These are phyloP conservation scores for Rhinocladiella mackenziei DNA, from an alignment of 2,329 filamentous ascomycete species.

Conservation along the genomic window DNA sequence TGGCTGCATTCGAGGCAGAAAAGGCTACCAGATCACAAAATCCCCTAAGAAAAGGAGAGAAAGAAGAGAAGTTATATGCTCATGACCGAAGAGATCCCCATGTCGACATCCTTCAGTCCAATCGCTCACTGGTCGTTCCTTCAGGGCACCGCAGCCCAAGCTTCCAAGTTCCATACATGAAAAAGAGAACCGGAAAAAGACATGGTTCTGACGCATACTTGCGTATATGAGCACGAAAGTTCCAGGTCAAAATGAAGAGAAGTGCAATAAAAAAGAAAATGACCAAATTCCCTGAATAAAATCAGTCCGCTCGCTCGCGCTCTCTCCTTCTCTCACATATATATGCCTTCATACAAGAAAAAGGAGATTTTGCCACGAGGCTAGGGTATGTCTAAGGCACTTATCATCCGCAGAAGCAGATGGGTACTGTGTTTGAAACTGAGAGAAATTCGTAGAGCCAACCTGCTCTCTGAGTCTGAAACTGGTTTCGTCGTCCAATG, in stretches of 20 bases:
- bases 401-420: constrained; percentile 15
- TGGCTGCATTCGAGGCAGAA: constrained; percentile 7
- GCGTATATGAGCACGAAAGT: constrained; percentile 1
- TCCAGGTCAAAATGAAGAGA: constrained; percentile 4
- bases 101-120: not conserved
- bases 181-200: constrained; percentile 1
- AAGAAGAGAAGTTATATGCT: constrained; percentile 19
- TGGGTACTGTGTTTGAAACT: constrained; percentile 16
- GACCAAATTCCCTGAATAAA: constrained; percentile 5
- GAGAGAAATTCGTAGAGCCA: constrained; percentile 22
- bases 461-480: constrained; percentile 14
- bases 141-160: not conserved
- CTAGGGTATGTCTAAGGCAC: constrained; percentile 21
- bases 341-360: constrained; percentile 19
- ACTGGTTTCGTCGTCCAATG: constrained; percentile 12
- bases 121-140: not conserved
- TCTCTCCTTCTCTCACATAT: constrained; percentile 9
- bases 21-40: constrained; percentile 3
- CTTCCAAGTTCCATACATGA: not conserved
- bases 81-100: constrained; percentile 1
- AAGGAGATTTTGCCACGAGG: constrained; percentile 24
- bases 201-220: constrained; percentile 8
- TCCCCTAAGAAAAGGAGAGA: constrained; percentile 9
- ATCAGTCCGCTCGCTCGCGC: constrained; percentile 11
- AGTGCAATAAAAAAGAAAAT: constrained; percentile 5